These are phyloP conservation scores for Fusarium abutilonis DNA, from an alignment of 2,329 filamentous ascomycete species.

Conservation along the genomic window DNA sequence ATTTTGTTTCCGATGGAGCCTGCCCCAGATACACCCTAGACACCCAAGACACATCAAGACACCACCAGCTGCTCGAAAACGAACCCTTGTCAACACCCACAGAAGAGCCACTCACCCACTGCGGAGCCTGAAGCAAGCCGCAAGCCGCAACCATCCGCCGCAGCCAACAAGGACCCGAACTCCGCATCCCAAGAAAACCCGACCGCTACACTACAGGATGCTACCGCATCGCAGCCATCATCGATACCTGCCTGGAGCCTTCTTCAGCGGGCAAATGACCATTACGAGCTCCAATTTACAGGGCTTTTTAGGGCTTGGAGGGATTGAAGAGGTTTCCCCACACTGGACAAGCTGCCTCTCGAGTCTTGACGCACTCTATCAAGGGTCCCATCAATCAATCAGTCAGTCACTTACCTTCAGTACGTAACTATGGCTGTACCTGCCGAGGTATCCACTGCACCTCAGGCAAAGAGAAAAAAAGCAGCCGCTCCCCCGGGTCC, in stretches of 20 bases:
- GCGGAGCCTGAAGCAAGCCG: constrained; percentile 22
- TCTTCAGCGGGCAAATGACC: constrained; percentile 15
- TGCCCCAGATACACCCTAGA: constrained; percentile 7
- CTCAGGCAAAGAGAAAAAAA: constrained; percentile 47
- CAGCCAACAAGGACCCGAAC: constrained; percentile 33
- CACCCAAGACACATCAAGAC: constrained; percentile 13
- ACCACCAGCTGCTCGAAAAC: constrained; percentile 18
- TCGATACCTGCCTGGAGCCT: constrained; percentile 1
- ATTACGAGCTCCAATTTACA: constrained; percentile 10
- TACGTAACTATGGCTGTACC: constrained; percentile 30
- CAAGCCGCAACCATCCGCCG: constrained; percentile 14
- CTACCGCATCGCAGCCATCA: constrained; percentile 2
- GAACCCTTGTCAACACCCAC: constrained; percentile 39
- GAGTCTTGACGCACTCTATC: constrained; percentile 10
- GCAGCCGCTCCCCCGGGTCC: constrained; percentile 43
- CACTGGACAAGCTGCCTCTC: constrained; percentile 36
- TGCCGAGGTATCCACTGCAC: constrained; percentile 31
- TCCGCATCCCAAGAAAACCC: constrained; percentile 36
- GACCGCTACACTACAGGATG: constrained; percentile 22
- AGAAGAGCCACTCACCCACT: constrained; percentile 18
- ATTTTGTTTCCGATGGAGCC: constrained; percentile 25
- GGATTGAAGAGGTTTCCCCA: constrained; percentile 28
- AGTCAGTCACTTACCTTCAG: not conserved
- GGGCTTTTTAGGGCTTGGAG: constrained; percentile 12
- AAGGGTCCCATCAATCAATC: not conserved